phyloP scores from a whole-genome alignment of 2,329 filamentous ascomycete genomes.

The Ceratocystis ficicola region DNA sequence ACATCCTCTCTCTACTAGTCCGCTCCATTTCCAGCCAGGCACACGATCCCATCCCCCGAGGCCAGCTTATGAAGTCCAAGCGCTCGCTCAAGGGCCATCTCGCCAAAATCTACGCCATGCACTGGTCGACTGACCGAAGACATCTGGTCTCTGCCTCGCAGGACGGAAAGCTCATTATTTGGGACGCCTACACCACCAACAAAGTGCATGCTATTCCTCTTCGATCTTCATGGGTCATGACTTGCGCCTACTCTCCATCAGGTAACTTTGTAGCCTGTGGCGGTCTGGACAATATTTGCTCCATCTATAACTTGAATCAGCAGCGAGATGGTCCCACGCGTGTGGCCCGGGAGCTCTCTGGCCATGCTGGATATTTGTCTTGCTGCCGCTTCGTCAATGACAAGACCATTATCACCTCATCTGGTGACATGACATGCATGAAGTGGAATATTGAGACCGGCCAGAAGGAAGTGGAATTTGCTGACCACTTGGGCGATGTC shows the following conservation, averaged over 20 bases:
- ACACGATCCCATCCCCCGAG: conserved; percentile 82
- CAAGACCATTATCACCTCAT: conserved; percentile 92
- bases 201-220: conserved; percentile 98
- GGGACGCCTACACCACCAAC: conserved; percentile 99
- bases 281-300: conserved; percentile 98
- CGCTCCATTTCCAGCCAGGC: conserved; percentile 85
- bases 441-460: conserved; percentile 99
- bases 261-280: conserved; percentile 98
- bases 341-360: conserved; percentile 87
- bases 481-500: conserved; percentile 94
- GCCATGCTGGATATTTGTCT: conserved; percentile 91
- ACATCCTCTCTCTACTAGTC: conserved; percentile 45
- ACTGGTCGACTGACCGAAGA: conserved; percentile 97
- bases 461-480: conserved; percentile 93
- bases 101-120: conserved; percentile 99
- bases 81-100: conserved; percentile 94
- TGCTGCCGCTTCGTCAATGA: conserved; percentile 99
- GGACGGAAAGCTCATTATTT: conserved; percentile 98
- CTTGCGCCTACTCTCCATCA: conserved; percentile 94
- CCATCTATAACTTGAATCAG: conserved; percentile 96
- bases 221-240: conserved; percentile 99
- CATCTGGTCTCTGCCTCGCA: conserved; percentile 96
- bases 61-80: conserved; percentile 91
- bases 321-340: conserved; percentile 90
- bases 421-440: conserved; percentile 99